Percentiles rank a stretch among this genome's conserved stretches.
Evolutionary conservation across 2,329 filamentous ascomycete species (phyloP).

Genomic region (Blumeria graminis): DNA sequence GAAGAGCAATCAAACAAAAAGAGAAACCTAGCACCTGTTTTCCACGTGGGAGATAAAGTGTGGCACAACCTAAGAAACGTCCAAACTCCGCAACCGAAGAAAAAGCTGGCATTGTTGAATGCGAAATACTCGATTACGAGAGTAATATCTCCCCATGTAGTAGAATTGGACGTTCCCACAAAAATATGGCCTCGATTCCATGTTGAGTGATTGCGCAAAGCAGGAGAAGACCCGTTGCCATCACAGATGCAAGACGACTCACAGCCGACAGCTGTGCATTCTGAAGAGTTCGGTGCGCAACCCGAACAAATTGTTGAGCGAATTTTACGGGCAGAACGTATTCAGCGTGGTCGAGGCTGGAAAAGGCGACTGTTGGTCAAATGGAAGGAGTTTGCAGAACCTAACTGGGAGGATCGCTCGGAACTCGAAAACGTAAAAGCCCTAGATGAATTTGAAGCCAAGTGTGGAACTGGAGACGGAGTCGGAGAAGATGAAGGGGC

Average conservation of each 20-base stretch:
- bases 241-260: neutral
- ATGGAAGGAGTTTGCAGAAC: neutral
- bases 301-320: neutral
- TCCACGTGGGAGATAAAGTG: no score
- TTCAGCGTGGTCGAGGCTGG: neutral
- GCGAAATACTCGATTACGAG: neutral
- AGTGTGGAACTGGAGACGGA: neutral
- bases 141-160: neutral
- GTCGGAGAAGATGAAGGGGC: neutral
- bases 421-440: neutral
- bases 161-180: no score
- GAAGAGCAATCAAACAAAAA: no score
- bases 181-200: neutral
- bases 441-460: neutral
- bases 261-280: neutral
- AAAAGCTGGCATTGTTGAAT: no score
- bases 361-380: neutral
- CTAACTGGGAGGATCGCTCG: neutral
- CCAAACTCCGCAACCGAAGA: no score
- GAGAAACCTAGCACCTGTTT: no score
- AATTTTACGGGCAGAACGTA: neutral
- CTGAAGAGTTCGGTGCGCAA: neutral
- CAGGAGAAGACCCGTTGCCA: neutral
- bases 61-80: no score
- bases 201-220: neutral